A percentile compares a stretch with the other conserved stretches of the same genome.
Conservation (phyloP, 2,329 filamentous ascomycete species). For the Plenodomus lindquistii region DNA sequence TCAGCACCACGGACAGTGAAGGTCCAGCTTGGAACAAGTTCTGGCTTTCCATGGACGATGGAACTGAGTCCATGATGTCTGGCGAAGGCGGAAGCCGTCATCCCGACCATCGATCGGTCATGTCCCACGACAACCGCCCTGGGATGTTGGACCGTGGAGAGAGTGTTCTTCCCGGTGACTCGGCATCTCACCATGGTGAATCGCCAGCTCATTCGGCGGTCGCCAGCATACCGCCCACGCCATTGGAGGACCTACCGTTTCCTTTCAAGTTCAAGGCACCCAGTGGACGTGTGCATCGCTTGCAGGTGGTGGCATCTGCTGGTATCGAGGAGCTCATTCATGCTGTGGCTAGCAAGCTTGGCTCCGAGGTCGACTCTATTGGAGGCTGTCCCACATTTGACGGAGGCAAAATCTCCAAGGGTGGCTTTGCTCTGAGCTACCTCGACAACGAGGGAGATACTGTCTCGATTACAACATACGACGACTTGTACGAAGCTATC, state of each 20-base stretch:
- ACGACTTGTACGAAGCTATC: conserved; percentile 89
- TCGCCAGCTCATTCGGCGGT: conserved; percentile 72
- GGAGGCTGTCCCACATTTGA: conserved; percentile 79
- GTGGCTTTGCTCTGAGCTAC: conserved; percentile 91
- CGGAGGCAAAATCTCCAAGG: conserved; percentile 74
- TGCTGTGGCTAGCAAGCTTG: conserved; percentile 82
- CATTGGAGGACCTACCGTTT: conserved; percentile 73
- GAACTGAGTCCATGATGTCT: conserved; percentile 95
- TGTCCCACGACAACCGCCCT: conserved; percentile 76
- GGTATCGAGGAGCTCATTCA: conserved; percentile 79
- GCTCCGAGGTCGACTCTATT: conserved; percentile 77
- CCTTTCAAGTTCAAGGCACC: conserved; percentile 99
- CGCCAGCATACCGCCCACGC: conserved; percentile 59
- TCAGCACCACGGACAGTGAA: conserved; percentile 85
- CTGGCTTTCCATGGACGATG: conserved; percentile 93
- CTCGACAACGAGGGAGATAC: conserved; percentile 96
- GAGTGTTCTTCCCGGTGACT: conserved; percentile 90
- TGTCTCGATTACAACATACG: conserved; percentile 94
- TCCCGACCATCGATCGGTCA: conserved; percentile 71
- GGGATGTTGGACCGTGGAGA: conserved; percentile 68
- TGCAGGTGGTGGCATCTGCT: conserved; percentile 80
- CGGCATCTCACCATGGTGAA: conserved; percentile 86
- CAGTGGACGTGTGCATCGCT: conserved; percentile 86
- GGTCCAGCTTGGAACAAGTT: conserved; percentile 99
- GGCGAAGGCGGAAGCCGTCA: conserved; percentile 79